phyloP scores from a whole-genome alignment of 1,284 basidiomycete species.

The Marasmius fiardii region DNA sequence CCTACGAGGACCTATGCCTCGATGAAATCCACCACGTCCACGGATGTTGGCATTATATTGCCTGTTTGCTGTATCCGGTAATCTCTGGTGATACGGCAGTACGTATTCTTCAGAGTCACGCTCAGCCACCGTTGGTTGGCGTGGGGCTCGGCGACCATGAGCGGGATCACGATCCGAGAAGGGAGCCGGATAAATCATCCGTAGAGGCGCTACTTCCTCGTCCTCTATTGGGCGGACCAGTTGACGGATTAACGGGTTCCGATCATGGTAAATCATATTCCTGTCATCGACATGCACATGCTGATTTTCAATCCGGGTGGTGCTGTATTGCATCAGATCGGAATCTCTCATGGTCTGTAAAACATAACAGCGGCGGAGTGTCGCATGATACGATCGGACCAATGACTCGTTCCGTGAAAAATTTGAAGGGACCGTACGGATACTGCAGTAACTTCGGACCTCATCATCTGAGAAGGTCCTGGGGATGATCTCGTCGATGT shows the following conservation, averaged over 20 bases:
- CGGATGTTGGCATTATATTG: not conserved
- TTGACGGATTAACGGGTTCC: not conserved
- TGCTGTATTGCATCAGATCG: not conserved
- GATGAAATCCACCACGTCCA: not conserved
- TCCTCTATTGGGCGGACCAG: not conserved
- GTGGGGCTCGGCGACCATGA: not conserved
- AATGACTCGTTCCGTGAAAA: not conserved
- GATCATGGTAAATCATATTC: not conserved
- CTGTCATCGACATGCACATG: not conserved
- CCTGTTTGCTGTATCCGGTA: not conserved
- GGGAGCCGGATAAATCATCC: not conserved
- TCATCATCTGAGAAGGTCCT: not conserved
- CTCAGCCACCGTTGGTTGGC: not conserved
- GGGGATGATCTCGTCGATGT: no score
- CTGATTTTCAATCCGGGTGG: not conserved
- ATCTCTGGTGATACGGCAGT: not conserved
- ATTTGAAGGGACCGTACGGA: not conserved
- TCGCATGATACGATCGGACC: not conserved
- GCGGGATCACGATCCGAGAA: not conserved
- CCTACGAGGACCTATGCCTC: not conserved
- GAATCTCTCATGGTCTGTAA: not conserved
- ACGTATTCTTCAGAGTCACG: not conserved
- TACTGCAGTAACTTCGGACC: not conserved
- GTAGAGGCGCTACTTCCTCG: not conserved
- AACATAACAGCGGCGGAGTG: not conserved